Evolutionary conservation across 1,284 basidiomycete species (phyloP), one percentile per base, ranked within the genome.

Genomic region (Thelephora terrestris): DNA sequence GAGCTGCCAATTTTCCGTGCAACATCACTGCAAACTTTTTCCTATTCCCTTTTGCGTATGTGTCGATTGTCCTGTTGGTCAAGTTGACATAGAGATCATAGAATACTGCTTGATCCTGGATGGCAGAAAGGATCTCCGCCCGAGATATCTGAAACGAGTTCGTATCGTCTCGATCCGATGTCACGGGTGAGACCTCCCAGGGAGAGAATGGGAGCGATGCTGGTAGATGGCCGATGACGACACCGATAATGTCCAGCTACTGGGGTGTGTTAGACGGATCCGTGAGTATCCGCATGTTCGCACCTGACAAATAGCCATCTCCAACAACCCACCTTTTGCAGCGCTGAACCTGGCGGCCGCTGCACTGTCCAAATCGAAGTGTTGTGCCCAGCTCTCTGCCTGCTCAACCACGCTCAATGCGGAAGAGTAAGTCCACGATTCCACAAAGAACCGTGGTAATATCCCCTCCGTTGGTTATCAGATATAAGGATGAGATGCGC

Each of bases 341-440:
- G 76, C 84, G 62, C 70, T 81, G 62, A 80, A 81, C 40, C 69
- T 69, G 49, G 65, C 67, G 43, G 73, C 64, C 14, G 70, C 60
- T 6, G 65, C 43, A 5, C 70, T 67, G 43, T 79, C 74, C 36
- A 78, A 59, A 20, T 70, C 65, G 21, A 69, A 58, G 0, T 64
- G 56, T 16, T 66, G 64, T 37, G 78, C 75, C 90, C 91, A 94
- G 4, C 70, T 67, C 58, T 93, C 87, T 57, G 86, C 91, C 57
- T 86, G 83, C 17, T 91, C 83, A 12, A 95, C 82, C 38, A 88
- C 82, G 57, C 88, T 91, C 47, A 95, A 71, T 20, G 91, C 85
- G 1, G 92, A 91, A 9, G 89, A 91, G 64, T 92, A 98, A 20
- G 80, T 87, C 95, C 96, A 99, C 0, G 88, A 86, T 63, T 97